These are phyloP conservation scores for Penstemon newberryi DNA, from an alignment of 257 asterid species.

Conservation along the genomic window DNA sequence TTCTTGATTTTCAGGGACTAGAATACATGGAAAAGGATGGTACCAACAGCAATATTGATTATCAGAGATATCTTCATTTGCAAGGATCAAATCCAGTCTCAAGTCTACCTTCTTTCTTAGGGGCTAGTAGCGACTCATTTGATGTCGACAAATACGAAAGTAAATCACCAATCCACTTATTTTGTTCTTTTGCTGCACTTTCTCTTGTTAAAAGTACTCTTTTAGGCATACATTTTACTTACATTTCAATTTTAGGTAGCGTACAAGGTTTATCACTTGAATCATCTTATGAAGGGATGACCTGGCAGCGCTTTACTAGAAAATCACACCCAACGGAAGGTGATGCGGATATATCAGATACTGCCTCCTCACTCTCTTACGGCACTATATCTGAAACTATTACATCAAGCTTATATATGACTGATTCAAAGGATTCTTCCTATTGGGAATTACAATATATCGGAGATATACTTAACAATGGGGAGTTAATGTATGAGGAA, in stretches of 20 bases:
- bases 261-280: conserved; percentile 39
- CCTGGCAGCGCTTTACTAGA: conserved; percentile 44
- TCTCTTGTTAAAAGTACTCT: neutral
- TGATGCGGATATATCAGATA: conserved; percentile 68
- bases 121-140: conserved; percentile 54
- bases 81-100: conserved; percentile 49
- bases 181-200: conserved; percentile 20
- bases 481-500: conserved; percentile 54
- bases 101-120: conserved; percentile 62
- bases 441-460: conserved; percentile 70
- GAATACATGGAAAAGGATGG: conserved; percentile 40
- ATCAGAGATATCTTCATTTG: conserved; percentile 39
- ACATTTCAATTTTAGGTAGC: conserved; percentile 43
- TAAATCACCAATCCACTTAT: conserved; percentile 32
- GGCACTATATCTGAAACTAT: conserved; percentile 43
- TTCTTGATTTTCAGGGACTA: conserved; percentile 44
- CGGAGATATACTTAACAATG: conserved; percentile 41
- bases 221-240: neutral
- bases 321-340: conserved; percentile 41
- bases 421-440: conserved; percentile 43
- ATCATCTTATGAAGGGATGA: conserved; percentile 43
- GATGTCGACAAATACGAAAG: conserved; percentile 60
- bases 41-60: conserved; percentile 31
- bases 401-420: conserved; percentile 34
- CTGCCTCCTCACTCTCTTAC: conserved; percentile 68